phyloP scores from a whole-genome alignment of 306 rosid genomes.

The Cicer cuneatum region DNA sequence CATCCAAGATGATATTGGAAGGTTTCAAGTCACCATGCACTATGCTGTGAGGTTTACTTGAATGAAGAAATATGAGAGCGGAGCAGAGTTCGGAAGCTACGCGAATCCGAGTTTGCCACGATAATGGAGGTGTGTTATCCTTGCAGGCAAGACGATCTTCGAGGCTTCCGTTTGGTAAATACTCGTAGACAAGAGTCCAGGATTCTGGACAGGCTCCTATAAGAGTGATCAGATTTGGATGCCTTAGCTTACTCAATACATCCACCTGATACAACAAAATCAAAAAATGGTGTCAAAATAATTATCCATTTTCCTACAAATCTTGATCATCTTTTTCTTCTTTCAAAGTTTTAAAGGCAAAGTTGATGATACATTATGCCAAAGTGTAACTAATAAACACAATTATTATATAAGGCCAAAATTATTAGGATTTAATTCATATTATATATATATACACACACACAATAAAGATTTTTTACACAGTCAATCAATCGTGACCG shows the following conservation, averaged over 20 bases:
- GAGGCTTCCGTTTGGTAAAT: slow-evolving; percentile 85
- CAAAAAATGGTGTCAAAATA: slow-evolving; percentile 28
- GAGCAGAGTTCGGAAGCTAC: slow-evolving; percentile 84
- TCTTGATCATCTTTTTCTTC: slow-evolving; percentile 13
- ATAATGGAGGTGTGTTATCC: slow-evolving; percentile 74
- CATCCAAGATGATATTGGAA: slow-evolving; percentile 76
- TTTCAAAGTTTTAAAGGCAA: not conserved
- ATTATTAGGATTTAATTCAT: too few relatives aligned
- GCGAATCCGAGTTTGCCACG: slow-evolving; percentile 89
- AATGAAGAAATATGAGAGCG: slow-evolving; percentile 85
- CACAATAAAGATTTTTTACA: too few relatives aligned
- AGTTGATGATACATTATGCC: slow-evolving; percentile 4
- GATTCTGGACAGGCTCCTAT: slow-evolving; percentile 86
- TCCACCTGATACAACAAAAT: slow-evolving; percentile 68
- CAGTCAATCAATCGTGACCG: too few relatives aligned
- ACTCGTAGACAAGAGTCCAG: slow-evolving; percentile 81
- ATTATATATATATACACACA: too few relatives aligned
- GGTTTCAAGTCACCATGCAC: slow-evolving; percentile 96
- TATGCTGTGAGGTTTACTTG: slow-evolving; percentile 73
- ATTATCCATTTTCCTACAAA: slow-evolving; percentile 10
- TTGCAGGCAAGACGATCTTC: slow-evolving; percentile 87
- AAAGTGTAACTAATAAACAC: too few relatives aligned
- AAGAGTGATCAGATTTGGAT: slow-evolving; percentile 82
- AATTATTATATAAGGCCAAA: too few relatives aligned
- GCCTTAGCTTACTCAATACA: slow-evolving; percentile 85